Percentiles rank a stretch among this genome's conserved stretches.
Conservation (phyloP, 2,329 filamentous ascomycete genomes). For the Microsporum ferrugineum region DNA sequence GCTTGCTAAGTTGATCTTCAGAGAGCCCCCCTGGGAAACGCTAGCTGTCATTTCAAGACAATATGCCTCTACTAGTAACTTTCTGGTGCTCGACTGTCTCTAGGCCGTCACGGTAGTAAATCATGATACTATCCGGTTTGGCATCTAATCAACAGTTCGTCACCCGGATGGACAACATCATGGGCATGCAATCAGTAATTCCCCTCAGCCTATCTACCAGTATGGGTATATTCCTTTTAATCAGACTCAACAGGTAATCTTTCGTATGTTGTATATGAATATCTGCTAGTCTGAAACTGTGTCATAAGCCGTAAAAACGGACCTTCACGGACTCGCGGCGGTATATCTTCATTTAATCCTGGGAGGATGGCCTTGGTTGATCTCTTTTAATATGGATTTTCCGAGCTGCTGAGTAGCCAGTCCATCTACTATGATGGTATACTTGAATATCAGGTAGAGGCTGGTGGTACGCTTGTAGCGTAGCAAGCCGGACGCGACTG, state of each 20-base stretch:
- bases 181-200: not conserved
- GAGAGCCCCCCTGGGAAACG: too few species aligned
- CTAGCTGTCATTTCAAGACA: too few species aligned
- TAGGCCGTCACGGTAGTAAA: slow-evolving; percentile 21
- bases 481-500: too few species aligned
- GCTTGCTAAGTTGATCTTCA: too few species aligned
- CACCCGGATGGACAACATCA: not conserved
- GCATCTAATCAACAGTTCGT: slow-evolving; percentile 17
- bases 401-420: slow-evolving; percentile 14
- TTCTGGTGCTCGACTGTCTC: not conserved
- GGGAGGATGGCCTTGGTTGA: slow-evolving; percentile 19
- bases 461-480: too few species aligned
- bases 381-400: slow-evolving; percentile 20
- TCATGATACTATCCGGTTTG: slow-evolving; percentile 29
- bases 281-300: slow-evolving; percentile 34
- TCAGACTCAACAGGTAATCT: slow-evolving; percentile 34
- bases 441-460: not conserved
- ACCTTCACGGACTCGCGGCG: slow-evolving; percentile 22
- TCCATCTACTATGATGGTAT: not conserved
- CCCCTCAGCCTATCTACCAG: slow-evolving; percentile 29
- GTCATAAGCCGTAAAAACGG: slow-evolving; percentile 32
- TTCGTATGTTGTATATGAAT: slow-evolving; percentile 37
- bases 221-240: slow-evolving; percentile 31
- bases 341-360: slow-evolving; percentile 16
- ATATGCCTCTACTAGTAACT: too few species aligned